Evolutionary conservation across 129 eudicot species (phyloP).

Genomic region (Chrysanthemum lavandulifolium): DNA sequence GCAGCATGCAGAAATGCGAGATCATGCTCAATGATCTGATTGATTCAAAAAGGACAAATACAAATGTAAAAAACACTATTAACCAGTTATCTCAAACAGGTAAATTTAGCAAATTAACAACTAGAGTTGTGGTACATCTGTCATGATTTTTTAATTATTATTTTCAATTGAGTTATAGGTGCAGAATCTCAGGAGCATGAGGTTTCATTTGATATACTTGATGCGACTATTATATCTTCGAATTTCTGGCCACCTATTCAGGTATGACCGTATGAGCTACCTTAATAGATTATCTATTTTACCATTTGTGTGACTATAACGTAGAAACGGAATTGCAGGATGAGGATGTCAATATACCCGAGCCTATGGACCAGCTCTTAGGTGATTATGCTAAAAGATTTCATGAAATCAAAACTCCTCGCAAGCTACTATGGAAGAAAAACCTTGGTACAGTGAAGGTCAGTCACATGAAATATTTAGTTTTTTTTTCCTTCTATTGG

Average conservation of each 20-base stretch:
- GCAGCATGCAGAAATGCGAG: conserved; percentile 98
- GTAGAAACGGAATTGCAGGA: conserved; percentile 52
- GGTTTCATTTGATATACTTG: conserved; percentile 53
- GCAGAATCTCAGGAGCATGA: conserved; percentile 44
- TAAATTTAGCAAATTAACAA: conserved; percentile 16
- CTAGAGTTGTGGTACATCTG: neutral
- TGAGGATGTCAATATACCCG: conserved; percentile 74
- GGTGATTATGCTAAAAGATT: conserved; percentile 82
- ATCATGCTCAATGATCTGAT: conserved; percentile 98
- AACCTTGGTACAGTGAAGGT: conserved; percentile 98
- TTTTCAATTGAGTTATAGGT: conserved; percentile 35
- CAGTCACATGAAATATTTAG: conserved; percentile 12
- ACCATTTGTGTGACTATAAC: conserved; percentile 1
- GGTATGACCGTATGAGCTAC: conserved; percentile 49
- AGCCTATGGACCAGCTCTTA: conserved; percentile 69
- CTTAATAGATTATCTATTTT: neutral
- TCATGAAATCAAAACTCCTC: conserved; percentile 92
- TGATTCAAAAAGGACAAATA: conserved; percentile 85
- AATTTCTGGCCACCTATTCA: conserved; percentile 99
- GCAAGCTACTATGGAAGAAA: conserved; percentile 95
- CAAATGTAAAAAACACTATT: conserved; percentile 82
- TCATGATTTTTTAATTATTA: conserved; percentile 13
- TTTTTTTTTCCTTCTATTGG: conserved; percentile 1
- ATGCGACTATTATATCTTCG: conserved; percentile 88
- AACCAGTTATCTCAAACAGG: conserved; percentile 63